Base-by-base conservation (phyloP, 2,329 filamentous ascomycete species). In the Microdochium paspali region DNA sequence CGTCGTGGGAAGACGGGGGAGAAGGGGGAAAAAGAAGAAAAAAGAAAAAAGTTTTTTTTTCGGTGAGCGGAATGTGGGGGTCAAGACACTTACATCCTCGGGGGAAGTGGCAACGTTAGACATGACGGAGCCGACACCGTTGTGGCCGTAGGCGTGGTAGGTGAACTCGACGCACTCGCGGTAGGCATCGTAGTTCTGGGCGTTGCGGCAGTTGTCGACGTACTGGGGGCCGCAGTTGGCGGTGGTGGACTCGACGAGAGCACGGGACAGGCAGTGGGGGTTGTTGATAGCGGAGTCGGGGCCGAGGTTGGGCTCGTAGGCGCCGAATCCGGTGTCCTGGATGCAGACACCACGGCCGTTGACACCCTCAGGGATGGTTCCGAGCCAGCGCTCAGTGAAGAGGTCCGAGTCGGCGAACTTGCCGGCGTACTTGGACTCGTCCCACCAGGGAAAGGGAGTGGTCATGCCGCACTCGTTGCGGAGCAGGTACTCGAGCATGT, bases 371-470 rank as follows among this genome's bases (percentile, higher is more conserved):
- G 43, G 35, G 9, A 20, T 20, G 15, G 32, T 42, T 20, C 63
- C 62, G 44, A 65, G 61, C 49, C 56, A 61, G 7, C 46, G 48
- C 18, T 57, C 50, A 20, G 54, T 59, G 54, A 64, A 65, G 13
- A 66, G n/a, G 35, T 58, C 56, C 1, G 61, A 58, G 12, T 53
- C 43, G 26, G 55, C 53, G 47, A 65, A 66, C 46, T 58, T 53
- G 44, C 62, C 63, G 9, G 61, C 53, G 45, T 66, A 54, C 24
- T 61, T 57, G 24, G 63, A 61, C 63, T 67, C 66, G 52, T 69
- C 64, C 66, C 66, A 69, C 63, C 66, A 69, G 5, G 65, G 60
- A 53, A 68, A 59, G 2, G 65, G 58, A 10, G 59, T 56, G 15
- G 49, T 46, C 50, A 66, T 67, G 44, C 55, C 57, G 49, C 66